phyloP scores from a whole-genome alignment of 441 rosid genomes.

The Jatropha multifida region DNA sequence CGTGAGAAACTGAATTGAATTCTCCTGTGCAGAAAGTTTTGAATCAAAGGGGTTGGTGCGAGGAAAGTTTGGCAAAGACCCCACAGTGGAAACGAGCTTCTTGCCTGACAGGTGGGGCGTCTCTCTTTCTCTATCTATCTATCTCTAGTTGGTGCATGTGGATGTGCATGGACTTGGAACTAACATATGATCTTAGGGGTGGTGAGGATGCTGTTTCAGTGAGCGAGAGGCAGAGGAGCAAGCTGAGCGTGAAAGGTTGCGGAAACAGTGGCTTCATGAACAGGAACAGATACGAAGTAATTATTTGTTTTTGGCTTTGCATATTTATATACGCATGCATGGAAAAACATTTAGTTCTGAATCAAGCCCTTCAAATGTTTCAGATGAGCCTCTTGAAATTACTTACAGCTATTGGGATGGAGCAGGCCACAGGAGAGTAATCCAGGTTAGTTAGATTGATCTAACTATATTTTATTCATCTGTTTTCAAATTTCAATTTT shows the following conservation, averaged over 20 bases:
- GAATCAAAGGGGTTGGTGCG: slow-evolving; percentile 40
- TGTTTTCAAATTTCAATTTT: slow-evolving; percentile 5
- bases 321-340: neutral
- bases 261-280: slow-evolving; percentile 78
- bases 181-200: slow-evolving; percentile 59
- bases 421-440: slow-evolving; percentile 88
- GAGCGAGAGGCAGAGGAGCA: slow-evolving; percentile 98
- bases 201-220: slow-evolving; percentile 90
- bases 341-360: slow-evolving; percentile 18
- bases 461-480: slow-evolving; percentile 4
- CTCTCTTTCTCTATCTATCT: slow-evolving; percentile 21
- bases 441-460: slow-evolving; percentile 54
- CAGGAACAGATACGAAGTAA: slow-evolving; percentile 91
- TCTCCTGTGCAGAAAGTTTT: slow-evolving; percentile 29
- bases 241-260: slow-evolving; percentile 96
- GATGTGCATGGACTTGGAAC: slow-evolving; percentile 30
- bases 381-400: slow-evolving; percentile 93
- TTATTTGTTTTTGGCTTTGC: slow-evolving; percentile 1
- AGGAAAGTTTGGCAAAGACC: slow-evolving; percentile 92
- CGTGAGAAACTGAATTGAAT: neutral
- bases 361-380: slow-evolving; percentile 14
- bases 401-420: slow-evolving; percentile 99
- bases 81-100: slow-evolving; percentile 92
- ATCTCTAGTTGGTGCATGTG: slow-evolving; percentile 7
- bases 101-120: slow-evolving; percentile 84